Evolutionary conservation across 371 early-diverging fungal genomes (phyloP), one percentile per base, ranked within the genome.

Genomic region (Lichtheimia hyalospora): DNA sequence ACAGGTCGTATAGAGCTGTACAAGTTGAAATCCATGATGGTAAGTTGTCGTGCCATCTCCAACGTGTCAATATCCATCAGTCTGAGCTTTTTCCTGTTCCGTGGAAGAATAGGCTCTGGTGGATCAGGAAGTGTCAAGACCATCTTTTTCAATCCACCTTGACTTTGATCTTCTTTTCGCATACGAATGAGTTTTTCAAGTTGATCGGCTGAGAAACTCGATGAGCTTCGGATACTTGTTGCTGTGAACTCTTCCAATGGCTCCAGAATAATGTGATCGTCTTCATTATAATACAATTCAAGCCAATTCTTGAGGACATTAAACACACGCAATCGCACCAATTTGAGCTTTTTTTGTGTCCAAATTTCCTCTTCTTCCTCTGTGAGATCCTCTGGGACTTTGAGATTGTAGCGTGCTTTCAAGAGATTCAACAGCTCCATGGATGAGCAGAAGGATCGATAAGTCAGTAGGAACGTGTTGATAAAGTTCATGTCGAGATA

Each of bases 1-100:
- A 87, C 78, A 3, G 94, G 91, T 24, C 84, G 82, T 58, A 97
- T 92, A 40, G 87, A 80, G 69, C 83, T 85, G 68, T 92, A 96
- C 14, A 89, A 58, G 28, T 83, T 85, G 20, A 86, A 89, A 66
- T 96, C 94, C 71, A 96, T 88, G 48, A 98, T 73, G 0, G 97
- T 96, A 56, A 98, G 68, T 72, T 98, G 98, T 15, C 99, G 83
- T 0, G 97, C 97, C 55, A 97, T 70, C 70, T 98, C 99, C 43
- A 91, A 70, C 0, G 97, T 89, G 68, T 96, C 94, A 34, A 97
- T 66, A 54, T 97, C 97, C 60, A 88, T 49, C 40, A 97, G 70
- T 58, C 83, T 84, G 63, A 92, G 69, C 52, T 79, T 82, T 55
- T 86, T 88, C 49, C 85, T 44, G 25, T 82, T 85, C 34, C 83